phyloP scores from a whole-genome alignment of 139 green algal genomes.

The Nannochloris sp. region DNA sequence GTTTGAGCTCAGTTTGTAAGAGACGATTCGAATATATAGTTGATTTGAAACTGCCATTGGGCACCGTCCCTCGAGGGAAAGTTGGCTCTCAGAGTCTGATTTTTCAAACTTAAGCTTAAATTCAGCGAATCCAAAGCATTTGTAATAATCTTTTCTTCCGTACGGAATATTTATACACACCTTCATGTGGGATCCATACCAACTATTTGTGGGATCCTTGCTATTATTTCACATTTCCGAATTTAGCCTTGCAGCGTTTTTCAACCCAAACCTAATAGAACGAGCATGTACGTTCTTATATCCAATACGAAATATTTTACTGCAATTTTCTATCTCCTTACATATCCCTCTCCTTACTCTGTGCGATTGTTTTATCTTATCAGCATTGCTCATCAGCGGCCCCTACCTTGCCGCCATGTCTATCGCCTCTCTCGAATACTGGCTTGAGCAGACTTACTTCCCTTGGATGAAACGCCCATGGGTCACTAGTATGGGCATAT shows the following conservation, averaged over 20 bases:
- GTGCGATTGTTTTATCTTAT: neutral
- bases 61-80: too few species aligned
- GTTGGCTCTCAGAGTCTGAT: too few species aligned
- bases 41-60: too few species aligned
- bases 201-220: slow-evolving; percentile 18
- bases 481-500: slow-evolving; percentile 24
- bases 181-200: slow-evolving; percentile 6
- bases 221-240: slow-evolving; percentile 61
- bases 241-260: slow-evolving; percentile 44
- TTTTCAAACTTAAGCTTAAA: too few species aligned
- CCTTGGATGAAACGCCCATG: slow-evolving; percentile 12
- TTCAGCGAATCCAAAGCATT: too few species aligned
- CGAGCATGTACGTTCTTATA: slow-evolving; percentile 40
- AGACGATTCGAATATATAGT: too few species aligned
- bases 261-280: slow-evolving; percentile 38
- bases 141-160: too few species aligned
- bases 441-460: slow-evolving; percentile 11
- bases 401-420: slow-evolving; percentile 52
- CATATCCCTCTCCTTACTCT: neutral
- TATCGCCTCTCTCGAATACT: slow-evolving; percentile 30
- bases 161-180: too few species aligned
- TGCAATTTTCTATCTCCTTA: neutral
- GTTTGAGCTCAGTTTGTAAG: too few species aligned
- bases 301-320: neutral
- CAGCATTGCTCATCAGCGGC: slow-evolving; percentile 44